Percentiles rank a stretch among this genome's conserved stretches.
Conservation (phyloP, 495 filamentous ascomycete genomes). For the Podospora pseudocomata region DNA sequence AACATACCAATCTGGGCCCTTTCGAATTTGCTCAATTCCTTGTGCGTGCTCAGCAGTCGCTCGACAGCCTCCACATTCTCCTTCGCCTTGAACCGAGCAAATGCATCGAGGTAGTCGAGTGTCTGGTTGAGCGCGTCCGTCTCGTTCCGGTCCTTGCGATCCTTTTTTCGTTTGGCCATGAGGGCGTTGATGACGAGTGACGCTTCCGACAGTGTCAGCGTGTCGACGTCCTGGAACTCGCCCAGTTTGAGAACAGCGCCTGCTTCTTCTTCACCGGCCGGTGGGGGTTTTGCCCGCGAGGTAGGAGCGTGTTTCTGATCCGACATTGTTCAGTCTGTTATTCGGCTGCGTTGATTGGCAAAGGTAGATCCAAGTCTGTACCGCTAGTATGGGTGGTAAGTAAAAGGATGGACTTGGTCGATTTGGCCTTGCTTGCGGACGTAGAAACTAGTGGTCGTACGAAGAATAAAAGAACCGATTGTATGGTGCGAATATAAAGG, state of each 20-base stretch:
- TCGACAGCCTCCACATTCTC: slow-evolving; percentile 93
- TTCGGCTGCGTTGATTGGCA: background rate
- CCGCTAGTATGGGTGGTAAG: background rate
- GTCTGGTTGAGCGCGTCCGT: slow-evolving; percentile 79
- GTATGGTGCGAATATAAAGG: background rate
- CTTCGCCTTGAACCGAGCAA: slow-evolving; percentile 90
- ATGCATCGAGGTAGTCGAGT: slow-evolving; percentile 83
- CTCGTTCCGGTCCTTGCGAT: slow-evolving; percentile 62
- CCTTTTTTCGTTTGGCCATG: slow-evolving; percentile 64
- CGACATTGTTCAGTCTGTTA: slow-evolving; percentile 25
- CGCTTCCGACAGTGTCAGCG: slow-evolving; percentile 86
- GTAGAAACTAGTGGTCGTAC: background rate
- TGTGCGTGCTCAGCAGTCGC: slow-evolving; percentile 67
- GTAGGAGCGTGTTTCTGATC: slow-evolving; percentile 47
- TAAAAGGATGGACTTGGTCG: background rate
- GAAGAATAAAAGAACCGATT: background rate
- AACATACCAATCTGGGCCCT: slow-evolving; percentile 81
- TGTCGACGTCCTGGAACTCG: slow-evolving; percentile 85
- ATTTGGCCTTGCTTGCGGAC: background rate
- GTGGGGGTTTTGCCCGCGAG: slow-evolving; percentile 66
- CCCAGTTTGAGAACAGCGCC: slow-evolving; percentile 76
- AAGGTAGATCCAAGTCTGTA: background rate
- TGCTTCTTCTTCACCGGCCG: slow-evolving; percentile 85
- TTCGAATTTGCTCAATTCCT: slow-evolving; percentile 86
- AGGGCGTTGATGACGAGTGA: slow-evolving; percentile 85